Conservation (phyloP, 2,329 filamentous ascomycete genomes). For the Diaporthe sp. region DNA sequence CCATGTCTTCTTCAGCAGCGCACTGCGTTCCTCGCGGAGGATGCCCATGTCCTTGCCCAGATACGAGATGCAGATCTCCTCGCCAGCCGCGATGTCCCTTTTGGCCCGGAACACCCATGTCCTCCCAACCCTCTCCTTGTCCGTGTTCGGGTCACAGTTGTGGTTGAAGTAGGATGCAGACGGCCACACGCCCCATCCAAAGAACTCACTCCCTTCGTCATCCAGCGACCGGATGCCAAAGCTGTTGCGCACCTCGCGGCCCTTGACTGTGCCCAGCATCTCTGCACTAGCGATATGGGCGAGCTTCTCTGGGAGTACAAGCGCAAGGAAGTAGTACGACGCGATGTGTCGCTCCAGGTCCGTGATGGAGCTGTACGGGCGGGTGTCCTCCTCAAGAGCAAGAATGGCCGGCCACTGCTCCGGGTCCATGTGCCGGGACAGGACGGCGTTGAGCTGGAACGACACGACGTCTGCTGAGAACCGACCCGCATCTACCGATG, state of each 20-base stretch:
- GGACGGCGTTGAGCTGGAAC: slow-evolving; percentile 36
- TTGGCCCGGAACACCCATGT: slow-evolving; percentile 36
- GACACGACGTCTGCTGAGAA: slow-evolving; percentile 29
- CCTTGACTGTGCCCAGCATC: slow-evolving; percentile 31
- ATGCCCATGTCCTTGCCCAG: slow-evolving; percentile 36
- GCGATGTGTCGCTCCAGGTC: slow-evolving; percentile 37
- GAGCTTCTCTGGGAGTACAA: slow-evolving; percentile 20
- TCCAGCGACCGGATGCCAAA: slow-evolving; percentile 41
- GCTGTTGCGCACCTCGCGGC: slow-evolving; percentile 40
- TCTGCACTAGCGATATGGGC: slow-evolving; percentile 20
- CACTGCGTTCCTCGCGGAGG: slow-evolving; percentile 28
- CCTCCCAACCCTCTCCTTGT: slow-evolving; percentile 32
- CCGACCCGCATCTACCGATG: slow-evolving; percentile 2
- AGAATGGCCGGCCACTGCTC: slow-evolving; percentile 26
- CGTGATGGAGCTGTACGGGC: slow-evolving; percentile 30
- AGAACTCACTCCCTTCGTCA: slow-evolving; percentile 40
- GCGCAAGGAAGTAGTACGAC: slow-evolving; percentile 34
- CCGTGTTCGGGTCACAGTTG: slow-evolving; percentile 37
- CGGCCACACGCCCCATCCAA: slow-evolving; percentile 39
- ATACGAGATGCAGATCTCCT: slow-evolving; percentile 40
- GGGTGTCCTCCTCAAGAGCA: slow-evolving; percentile 19
- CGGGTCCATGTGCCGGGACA: slow-evolving; percentile 10
- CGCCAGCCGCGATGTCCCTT: slow-evolving; percentile 8
- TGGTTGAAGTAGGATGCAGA: slow-evolving; percentile 41
- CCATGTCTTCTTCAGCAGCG: slow-evolving; percentile 36